phyloP scores from a whole-genome alignment of 2,329 filamentous ascomycete genomes.

The Teratosphaeria viscida region DNA sequence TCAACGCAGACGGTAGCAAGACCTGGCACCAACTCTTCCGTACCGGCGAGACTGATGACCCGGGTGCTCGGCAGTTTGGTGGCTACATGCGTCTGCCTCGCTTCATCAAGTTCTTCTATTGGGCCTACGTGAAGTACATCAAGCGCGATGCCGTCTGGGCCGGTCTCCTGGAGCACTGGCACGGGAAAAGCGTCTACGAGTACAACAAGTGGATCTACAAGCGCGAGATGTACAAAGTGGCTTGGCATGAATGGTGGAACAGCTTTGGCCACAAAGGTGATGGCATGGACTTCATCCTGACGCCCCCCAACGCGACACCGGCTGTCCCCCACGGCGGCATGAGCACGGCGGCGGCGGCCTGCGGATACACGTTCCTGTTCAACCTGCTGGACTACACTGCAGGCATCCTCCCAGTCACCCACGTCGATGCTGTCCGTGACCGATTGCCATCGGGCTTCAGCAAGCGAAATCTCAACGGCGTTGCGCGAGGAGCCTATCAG shows the following conservation, averaged over 20 bases:
- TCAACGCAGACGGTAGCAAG: slow-evolving; percentile 73
- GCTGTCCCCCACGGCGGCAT: slow-evolving; percentile 80
- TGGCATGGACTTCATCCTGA: slow-evolving; percentile 63
- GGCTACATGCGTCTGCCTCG: slow-evolving; percentile 63
- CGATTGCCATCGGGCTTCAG: slow-evolving; percentile 53
- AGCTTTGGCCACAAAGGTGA: slow-evolving; percentile 35
- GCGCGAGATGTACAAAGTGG: slow-evolving; percentile 65
- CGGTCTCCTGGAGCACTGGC: slow-evolving; percentile 61
- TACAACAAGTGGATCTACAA: slow-evolving; percentile 72
- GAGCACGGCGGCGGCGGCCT: slow-evolving; percentile 73
- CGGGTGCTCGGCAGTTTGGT: slow-evolving; percentile 64
- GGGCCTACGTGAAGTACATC: slow-evolving; percentile 80
- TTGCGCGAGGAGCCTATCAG: slow-evolving; percentile 75
- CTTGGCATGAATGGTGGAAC: slow-evolving; percentile 82
- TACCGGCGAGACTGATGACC: slow-evolving; percentile 67
- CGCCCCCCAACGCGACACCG: slow-evolving; percentile 81
- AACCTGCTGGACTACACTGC: slow-evolving; percentile 82
- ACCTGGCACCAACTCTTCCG: slow-evolving; percentile 71
- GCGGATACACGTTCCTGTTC: slow-evolving; percentile 89
- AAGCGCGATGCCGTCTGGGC: slow-evolving; percentile 69
- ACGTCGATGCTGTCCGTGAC: slow-evolving; percentile 63
- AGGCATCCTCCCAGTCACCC: slow-evolving; percentile 74
- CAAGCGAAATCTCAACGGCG: slow-evolving; percentile 58
- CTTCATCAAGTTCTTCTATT: slow-evolving; percentile 73
- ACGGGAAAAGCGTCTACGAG: slow-evolving; percentile 61